phyloP scores from a whole-genome alignment of 1,284 basidiomycete species.

The Tilletia horrida region DNA sequence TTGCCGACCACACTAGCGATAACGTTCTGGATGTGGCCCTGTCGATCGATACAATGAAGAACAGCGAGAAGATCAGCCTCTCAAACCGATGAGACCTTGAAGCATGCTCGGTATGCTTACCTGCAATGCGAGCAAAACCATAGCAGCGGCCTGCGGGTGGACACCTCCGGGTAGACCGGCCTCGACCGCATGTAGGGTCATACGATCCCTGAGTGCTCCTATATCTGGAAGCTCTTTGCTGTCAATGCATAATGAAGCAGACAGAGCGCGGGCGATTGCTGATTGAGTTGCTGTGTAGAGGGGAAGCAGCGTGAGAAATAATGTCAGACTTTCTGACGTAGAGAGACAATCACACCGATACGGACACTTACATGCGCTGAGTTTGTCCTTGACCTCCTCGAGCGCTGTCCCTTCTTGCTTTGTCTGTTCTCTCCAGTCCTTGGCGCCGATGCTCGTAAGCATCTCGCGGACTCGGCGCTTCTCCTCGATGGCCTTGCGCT shows the following conservation, averaged over 20 bases:
- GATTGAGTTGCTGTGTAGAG: constrained; percentile 39
- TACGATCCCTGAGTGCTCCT: constrained; percentile 55
- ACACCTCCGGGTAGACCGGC: constrained; percentile 54
- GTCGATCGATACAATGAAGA: constrained; percentile 10
- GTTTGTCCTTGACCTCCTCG: constrained; percentile 29
- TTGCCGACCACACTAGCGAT: constrained; percentile 44
- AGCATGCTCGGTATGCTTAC: constrained; percentile 24
- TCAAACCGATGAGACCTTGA: background rate
- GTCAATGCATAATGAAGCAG: constrained; percentile 54
- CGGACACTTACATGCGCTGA: constrained; percentile 17
- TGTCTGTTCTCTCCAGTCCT: constrained; percentile 44
- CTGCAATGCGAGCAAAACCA: constrained; percentile 53
- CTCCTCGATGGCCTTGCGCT: constrained; percentile 47
- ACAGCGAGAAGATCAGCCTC: background rate
- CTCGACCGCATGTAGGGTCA: constrained; percentile 56
- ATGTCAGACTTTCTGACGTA: no score
- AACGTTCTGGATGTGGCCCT: constrained; percentile 49
- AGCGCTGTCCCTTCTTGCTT: constrained; percentile 38
- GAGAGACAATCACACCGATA: background rate
- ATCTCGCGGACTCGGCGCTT: constrained; percentile 45
- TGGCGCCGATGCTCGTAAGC: constrained; percentile 46
- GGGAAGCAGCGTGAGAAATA: background rate
- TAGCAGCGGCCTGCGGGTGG: constrained; percentile 51
- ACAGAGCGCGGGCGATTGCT: constrained; percentile 38
- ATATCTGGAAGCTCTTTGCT: constrained; percentile 55